Conservation (phyloP, 75 land plant species). For the Adiantum capillusveneris region DNA sequence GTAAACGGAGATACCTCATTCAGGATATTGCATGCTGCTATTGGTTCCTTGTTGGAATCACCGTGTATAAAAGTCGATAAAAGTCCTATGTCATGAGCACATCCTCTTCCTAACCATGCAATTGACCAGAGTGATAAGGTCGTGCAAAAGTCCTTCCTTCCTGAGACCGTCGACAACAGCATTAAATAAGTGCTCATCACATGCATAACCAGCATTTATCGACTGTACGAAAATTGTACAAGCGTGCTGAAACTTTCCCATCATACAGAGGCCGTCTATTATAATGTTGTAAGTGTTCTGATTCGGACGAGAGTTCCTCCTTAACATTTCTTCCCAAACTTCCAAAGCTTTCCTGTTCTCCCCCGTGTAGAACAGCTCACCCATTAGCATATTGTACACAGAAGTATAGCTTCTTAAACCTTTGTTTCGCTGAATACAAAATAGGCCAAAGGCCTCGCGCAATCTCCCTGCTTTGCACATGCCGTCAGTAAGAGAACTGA, state of each 20-base stretch:
- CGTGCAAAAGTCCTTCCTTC: neutral
- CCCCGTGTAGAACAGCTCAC: neutral
- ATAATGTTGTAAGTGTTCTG: constrained; percentile 46
- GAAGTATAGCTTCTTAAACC: neutral
- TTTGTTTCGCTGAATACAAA: neutral
- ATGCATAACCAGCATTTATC: neutral
- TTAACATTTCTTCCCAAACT: constrained; percentile 50
- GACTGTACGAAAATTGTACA: neutral
- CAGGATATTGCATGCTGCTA: too few species aligned
- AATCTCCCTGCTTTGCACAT: constrained; percentile 34
- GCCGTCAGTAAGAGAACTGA: constrained; percentile 48
- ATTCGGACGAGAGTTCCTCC: constrained; percentile 32
- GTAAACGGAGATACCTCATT: too few species aligned
- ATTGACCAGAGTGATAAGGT: neutral
- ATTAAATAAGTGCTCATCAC: neutral
- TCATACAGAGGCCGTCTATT: constrained; percentile 47
- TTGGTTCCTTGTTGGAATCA: too few species aligned
- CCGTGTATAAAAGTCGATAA: too few species aligned
- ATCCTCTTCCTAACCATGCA: neutral
- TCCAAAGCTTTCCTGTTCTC: neutral
- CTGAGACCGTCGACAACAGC: neutral
- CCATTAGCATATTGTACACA: neutral
- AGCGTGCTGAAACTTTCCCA: neutral
- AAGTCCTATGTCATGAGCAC: constrained; percentile 3
- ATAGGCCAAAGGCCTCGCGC: constrained; percentile 19